Conservation (phyloP, 495 filamentous ascomycete species). For the Ramalina intermedia region DNA sequence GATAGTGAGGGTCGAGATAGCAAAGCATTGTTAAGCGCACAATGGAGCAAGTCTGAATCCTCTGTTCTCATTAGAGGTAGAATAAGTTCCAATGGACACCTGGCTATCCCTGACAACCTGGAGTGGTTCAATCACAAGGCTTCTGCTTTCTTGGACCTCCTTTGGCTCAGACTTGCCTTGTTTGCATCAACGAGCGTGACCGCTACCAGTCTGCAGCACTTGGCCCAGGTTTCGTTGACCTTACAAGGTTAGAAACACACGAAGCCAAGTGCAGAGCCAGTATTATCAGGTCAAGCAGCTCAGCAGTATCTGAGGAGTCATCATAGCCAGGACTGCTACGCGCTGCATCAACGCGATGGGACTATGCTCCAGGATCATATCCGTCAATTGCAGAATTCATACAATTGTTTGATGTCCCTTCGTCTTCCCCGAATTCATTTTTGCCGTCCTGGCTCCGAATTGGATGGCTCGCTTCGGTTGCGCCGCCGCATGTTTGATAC, state of each 20-base stretch:
- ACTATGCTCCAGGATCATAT: background rate
- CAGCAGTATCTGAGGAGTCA: conserved; percentile 26
- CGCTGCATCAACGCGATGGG: background rate
- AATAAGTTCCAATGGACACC: too few relatives aligned
- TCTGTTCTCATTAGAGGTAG: too few relatives aligned
- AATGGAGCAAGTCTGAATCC: too few relatives aligned
- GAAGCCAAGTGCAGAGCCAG: conserved; percentile 4
- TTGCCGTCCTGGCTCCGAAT: conserved; percentile 74
- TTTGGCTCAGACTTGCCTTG: conserved; percentile 39
- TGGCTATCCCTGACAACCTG: too few relatives aligned
- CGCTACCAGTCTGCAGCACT: conserved; percentile 7
- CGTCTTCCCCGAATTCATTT: conserved; percentile 60
- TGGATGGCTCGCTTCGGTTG: conserved; percentile 94
- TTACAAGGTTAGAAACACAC: background rate
- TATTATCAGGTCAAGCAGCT: conserved; percentile 7
- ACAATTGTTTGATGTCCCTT: conserved; percentile 49
- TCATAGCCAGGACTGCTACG: conserved; percentile 12
- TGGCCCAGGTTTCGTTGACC: background rate
- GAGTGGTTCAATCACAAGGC: too few relatives aligned
- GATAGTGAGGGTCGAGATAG: too few relatives aligned
- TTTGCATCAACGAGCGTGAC: conserved; percentile 13
- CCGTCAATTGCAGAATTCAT: conserved; percentile 15
- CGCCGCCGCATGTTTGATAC: conserved; percentile 50
- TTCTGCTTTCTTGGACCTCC: too few relatives aligned
- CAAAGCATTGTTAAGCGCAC: too few relatives aligned